Percentiles rank a stretch among this genome's conserved stretches.
Evolutionary conservation across 2,329 filamentous ascomycete genomes (phyloP).

Genomic region (Fusarium napiforme): DNA sequence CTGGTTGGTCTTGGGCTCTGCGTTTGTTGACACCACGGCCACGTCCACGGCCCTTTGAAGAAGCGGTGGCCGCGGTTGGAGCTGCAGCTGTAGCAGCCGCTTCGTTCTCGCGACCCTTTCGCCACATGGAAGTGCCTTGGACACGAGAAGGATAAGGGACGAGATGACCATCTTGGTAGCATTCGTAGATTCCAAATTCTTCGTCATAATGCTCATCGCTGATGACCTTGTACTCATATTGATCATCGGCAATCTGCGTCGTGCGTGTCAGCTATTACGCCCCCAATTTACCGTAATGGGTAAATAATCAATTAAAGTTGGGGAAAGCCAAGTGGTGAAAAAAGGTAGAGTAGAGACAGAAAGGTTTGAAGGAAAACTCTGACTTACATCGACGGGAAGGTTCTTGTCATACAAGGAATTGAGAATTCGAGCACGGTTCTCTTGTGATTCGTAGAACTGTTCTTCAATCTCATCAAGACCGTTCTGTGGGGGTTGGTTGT

Average conservation of each 20-base stretch:
- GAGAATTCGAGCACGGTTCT: constrained; percentile 59
- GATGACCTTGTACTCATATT: constrained; percentile 59
- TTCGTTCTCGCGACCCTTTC: constrained; percentile 51
- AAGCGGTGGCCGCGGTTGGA: constrained; percentile 41
- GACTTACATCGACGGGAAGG: constrained; percentile 62
- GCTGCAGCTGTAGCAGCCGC: constrained; percentile 49
- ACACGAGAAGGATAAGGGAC: constrained; percentile 59
- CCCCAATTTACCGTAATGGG: constrained; percentile 16
- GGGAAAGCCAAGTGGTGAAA: constrained; percentile 33
- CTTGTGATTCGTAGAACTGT: constrained; percentile 57
- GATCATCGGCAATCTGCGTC: constrained; percentile 54
- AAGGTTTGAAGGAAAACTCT: constrained; percentile 12
- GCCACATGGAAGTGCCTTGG: constrained; percentile 56
- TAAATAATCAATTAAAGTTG: constrained; percentile 23
- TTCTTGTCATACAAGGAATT: constrained; percentile 55
- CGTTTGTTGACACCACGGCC: constrained; percentile 57
- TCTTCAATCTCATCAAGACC: constrained; percentile 53
- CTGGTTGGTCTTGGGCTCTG: constrained; percentile 61
- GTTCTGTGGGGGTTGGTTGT: constrained; percentile 46
- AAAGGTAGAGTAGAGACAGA: constrained; percentile 8
- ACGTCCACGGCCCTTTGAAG: constrained; percentile 47
- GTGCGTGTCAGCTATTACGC: constrained; percentile 32
- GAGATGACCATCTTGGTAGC: constrained; percentile 54
- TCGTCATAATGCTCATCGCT: constrained; percentile 56
- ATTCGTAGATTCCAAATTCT: constrained; percentile 57